These are phyloP conservation scores for Exophiala sideris DNA, from an alignment of 2,329 filamentous ascomycete species.

Conservation along the genomic window DNA sequence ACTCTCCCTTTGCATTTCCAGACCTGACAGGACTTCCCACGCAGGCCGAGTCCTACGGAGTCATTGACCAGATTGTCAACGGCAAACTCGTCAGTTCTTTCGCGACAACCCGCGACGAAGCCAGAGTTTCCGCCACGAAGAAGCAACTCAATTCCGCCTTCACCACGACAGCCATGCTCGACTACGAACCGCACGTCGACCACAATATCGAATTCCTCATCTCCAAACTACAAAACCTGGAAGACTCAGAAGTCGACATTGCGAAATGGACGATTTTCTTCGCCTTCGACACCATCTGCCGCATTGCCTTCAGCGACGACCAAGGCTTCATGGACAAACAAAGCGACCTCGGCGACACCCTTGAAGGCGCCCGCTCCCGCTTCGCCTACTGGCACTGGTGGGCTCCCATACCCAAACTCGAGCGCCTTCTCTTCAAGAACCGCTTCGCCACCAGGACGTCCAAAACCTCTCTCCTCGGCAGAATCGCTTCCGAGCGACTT, in stretches of 20 bases:
- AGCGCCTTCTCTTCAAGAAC: constrained; percentile 14
- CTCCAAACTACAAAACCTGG: background rate
- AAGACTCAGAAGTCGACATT: constrained; percentile 4
- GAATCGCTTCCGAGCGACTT: constrained; percentile 3
- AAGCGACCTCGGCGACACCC: background rate
- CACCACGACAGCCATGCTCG: constrained; percentile 67
- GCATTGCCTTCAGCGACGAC: background rate
- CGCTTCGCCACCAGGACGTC: background rate
- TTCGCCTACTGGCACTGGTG: background rate
- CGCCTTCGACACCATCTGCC: constrained; percentile 1
- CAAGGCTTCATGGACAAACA: background rate
- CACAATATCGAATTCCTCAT: constrained; percentile 10
- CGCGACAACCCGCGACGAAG: constrained; percentile 9
- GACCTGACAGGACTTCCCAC: background rate
- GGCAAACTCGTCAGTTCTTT: constrained; percentile 7
- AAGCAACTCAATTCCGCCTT: constrained; percentile 70
- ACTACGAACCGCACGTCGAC: constrained; percentile 80
- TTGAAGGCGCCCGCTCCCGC: background rate
- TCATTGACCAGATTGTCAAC: constrained; percentile 2
- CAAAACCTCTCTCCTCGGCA: constrained; percentile 3
- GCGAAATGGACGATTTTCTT: background rate
- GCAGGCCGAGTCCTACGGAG: constrained; percentile 13
- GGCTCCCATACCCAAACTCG: background rate
- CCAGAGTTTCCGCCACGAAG: constrained; percentile 55
- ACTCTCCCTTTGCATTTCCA: background rate